Percentiles rank a stretch among this genome's conserved stretches.
These are phyloP conservation scores for Epicoccum sorghinum DNA, from an alignment of 2,329 filamentous ascomycete genomes.

Conservation along the genomic window DNA sequence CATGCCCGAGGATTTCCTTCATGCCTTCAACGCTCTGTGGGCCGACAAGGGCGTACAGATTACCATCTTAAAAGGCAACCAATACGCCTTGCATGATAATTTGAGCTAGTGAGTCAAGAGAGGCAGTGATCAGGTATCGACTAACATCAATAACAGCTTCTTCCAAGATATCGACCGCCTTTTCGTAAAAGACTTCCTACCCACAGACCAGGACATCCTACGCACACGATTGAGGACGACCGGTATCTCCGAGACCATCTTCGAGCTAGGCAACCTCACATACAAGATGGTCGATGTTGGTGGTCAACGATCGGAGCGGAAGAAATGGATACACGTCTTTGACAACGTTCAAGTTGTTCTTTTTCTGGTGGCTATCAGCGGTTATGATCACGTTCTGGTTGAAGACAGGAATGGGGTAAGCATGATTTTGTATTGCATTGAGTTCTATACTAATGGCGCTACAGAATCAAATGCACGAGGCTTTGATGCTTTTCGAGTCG, in stretches of 20 bases:
- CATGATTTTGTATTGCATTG: slow-evolving; percentile 17
- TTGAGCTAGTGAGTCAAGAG: slow-evolving; percentile 75
- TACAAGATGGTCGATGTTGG: slow-evolving; percentile 98
- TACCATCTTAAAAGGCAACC: slow-evolving; percentile 92
- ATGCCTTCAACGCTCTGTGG: slow-evolving; percentile 86
- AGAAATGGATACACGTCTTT: slow-evolving; percentile 98
- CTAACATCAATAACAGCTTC: slow-evolving; percentile 65
- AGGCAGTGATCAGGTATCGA: background rate
- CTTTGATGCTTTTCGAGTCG: slow-evolving; percentile 60
- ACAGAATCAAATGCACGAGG: slow-evolving; percentile 63
- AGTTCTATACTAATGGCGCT: slow-evolving; percentile 9
- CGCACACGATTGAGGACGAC: slow-evolving; percentile 90
- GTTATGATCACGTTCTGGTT: slow-evolving; percentile 94
- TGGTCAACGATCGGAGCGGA: slow-evolving; percentile 88
- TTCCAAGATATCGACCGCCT: slow-evolving; percentile 71
- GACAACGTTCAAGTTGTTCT: slow-evolving; percentile 91
- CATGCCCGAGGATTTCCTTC: slow-evolving; percentile 77
- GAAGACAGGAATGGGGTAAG: slow-evolving; percentile 95
- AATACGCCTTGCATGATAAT: slow-evolving; percentile 96
- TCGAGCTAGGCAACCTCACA: slow-evolving; percentile 87
- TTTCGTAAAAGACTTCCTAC: slow-evolving; percentile 75
- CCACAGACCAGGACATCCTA: slow-evolving; percentile 92
- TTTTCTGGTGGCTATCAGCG: slow-evolving; percentile 93
- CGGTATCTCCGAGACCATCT: slow-evolving; percentile 93
- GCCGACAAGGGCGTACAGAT: slow-evolving; percentile 79